Evolutionary conservation across 2,329 filamentous ascomycete species (phyloP).

Genomic region (Beauveria pseudobassiana): DNA sequence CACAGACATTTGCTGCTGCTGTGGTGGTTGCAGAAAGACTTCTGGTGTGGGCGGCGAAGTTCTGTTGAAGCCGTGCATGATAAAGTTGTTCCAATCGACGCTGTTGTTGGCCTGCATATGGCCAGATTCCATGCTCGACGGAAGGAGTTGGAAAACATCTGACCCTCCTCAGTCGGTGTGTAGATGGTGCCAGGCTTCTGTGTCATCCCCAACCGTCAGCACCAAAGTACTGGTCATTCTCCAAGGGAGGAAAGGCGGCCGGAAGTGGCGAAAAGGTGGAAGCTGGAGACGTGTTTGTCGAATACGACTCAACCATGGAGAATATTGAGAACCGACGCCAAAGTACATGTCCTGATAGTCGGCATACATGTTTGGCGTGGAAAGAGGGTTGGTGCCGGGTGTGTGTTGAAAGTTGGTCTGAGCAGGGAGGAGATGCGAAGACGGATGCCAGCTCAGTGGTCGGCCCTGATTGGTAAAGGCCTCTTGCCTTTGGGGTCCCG

Average conservation of each 20-base stretch:
- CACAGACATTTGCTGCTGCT: constrained; percentile 39
- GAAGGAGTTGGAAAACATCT: constrained; percentile 23
- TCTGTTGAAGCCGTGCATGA: constrained; percentile 35
- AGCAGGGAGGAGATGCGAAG: constrained; percentile 37
- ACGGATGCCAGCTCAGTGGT: constrained; percentile 71
- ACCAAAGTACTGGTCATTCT: constrained; percentile 32
- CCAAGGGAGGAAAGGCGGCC: constrained; percentile 34
- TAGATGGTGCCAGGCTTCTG: constrained; percentile 25
- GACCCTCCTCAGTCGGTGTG: constrained; percentile 16
- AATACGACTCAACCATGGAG: constrained; percentile 47
- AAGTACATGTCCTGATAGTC: constrained; percentile 34
- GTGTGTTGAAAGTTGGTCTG: constrained; percentile 25
- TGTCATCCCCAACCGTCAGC: constrained; percentile 30
- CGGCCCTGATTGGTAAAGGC: constrained; percentile 34
- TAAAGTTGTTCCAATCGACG: constrained; percentile 39
- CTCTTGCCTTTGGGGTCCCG: constrained; percentile 13
- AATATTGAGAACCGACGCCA: constrained; percentile 34
- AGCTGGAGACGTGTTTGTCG: constrained; percentile 49
- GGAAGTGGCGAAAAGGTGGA: constrained; percentile 48
- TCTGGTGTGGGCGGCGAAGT: constrained; percentile 54
- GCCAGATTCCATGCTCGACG: not conserved
- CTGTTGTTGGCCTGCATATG: not conserved
- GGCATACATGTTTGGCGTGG: constrained; percentile 29
- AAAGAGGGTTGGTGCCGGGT: constrained; percentile 26
- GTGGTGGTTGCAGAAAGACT: constrained; percentile 42